A percentile compares a stretch with the other conserved stretches of the same genome.
phyloP scores from a whole-genome alignment of 2,329 filamentous ascomycete species.

The Colletotrichum sp. region DNA sequence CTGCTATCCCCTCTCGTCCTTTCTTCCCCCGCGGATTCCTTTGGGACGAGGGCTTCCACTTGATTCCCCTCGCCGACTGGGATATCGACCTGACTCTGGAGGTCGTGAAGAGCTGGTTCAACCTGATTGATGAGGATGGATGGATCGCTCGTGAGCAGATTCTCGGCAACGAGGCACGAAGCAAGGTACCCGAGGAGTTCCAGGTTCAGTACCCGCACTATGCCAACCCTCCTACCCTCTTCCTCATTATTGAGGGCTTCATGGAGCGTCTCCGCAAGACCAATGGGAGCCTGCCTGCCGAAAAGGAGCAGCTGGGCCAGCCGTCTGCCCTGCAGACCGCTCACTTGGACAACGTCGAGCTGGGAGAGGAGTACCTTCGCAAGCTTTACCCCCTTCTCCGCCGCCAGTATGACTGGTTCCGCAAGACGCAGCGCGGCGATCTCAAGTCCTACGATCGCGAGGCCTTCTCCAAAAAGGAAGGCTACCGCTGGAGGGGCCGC shows the following conservation, averaged over 20 bases:
- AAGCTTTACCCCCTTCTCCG: slow-evolving; percentile 86
- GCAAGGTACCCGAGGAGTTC: slow-evolving; percentile 93
- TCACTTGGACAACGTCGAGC: slow-evolving; percentile 70
- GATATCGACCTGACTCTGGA: slow-evolving; percentile 87
- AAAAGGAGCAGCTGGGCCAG: slow-evolving; percentile 48
- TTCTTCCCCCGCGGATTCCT: slow-evolving; percentile 97
- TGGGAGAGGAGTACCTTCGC: slow-evolving; percentile 74
- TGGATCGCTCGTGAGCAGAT: slow-evolving; percentile 99
- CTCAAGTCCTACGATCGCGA: slow-evolving; percentile 90
- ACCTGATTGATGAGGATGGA: slow-evolving; percentile 92
- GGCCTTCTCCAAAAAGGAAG: slow-evolving; percentile 88
- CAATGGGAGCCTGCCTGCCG: slow-evolving; percentile 50
- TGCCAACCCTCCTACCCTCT: slow-evolving; percentile 94
- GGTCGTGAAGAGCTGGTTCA: slow-evolving; percentile 95
- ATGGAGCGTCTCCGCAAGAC: slow-evolving; percentile 74
- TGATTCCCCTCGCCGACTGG: slow-evolving; percentile 91
- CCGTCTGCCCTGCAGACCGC: slow-evolving; percentile 62
- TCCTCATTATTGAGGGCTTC: slow-evolving; percentile 85
- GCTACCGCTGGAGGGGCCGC: slow-evolving; percentile 92
- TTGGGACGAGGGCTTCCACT: slow-evolving; percentile 98
- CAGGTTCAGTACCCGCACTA: slow-evolving; percentile 97
- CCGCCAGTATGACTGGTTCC: slow-evolving; percentile 94
- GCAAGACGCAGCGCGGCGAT: slow-evolving; percentile 87
- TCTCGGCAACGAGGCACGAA: slow-evolving; percentile 86
- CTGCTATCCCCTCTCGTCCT: slow-evolving; percentile 86